Evolutionary conservation across 352 stramenopile genomes (phyloP).

Genomic region (Pythium grandisporangium): DNA sequence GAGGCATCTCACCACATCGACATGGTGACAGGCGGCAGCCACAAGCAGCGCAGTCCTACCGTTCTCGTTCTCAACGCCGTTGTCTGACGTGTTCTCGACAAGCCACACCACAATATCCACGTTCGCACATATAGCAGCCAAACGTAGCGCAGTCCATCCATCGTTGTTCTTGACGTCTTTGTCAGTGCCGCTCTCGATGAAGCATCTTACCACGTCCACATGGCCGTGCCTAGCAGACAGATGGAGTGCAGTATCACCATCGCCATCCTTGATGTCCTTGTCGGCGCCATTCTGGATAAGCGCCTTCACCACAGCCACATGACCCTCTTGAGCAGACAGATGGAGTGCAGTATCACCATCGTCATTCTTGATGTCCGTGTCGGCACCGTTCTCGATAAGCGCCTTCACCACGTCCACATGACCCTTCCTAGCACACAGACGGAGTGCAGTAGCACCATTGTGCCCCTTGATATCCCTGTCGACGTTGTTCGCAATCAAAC

Average conservation of each 20-base stretch:
- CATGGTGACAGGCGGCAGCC: too few species aligned
- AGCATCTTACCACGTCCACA: constrained; percentile 5
- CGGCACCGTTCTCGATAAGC: not conserved
- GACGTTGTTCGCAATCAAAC: too few species aligned
- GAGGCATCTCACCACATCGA: constrained; percentile 2
- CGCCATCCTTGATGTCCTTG: not conserved
- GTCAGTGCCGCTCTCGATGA: constrained; percentile 1
- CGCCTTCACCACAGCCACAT: constrained; percentile 6
- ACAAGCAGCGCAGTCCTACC: too few species aligned
- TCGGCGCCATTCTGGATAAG: too few species aligned
- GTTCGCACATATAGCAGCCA: not conserved
- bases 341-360: constrained; percentile 5
- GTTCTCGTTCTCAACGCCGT: too few species aligned
- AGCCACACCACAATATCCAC: too few species aligned
- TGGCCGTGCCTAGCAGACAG: constrained; percentile 1
- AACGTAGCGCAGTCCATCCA: constrained; percentile 1
- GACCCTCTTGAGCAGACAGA: not conserved
- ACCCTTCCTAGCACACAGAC: not conserved
- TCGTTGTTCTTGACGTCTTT: not conserved
- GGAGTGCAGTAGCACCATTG: not conserved
- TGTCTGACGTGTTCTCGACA: too few species aligned
- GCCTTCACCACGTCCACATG: not conserved
- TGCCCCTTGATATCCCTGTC: not conserved
- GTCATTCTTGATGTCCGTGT: constrained; percentile 1
- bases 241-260: constrained; percentile 5